Percentiles rank a stretch among this genome's conserved stretches.
These are phyloP conservation scores for Penicillium sp. DNA, from an alignment of 2,329 filamentous ascomycete genomes.

Conservation along the genomic window DNA sequence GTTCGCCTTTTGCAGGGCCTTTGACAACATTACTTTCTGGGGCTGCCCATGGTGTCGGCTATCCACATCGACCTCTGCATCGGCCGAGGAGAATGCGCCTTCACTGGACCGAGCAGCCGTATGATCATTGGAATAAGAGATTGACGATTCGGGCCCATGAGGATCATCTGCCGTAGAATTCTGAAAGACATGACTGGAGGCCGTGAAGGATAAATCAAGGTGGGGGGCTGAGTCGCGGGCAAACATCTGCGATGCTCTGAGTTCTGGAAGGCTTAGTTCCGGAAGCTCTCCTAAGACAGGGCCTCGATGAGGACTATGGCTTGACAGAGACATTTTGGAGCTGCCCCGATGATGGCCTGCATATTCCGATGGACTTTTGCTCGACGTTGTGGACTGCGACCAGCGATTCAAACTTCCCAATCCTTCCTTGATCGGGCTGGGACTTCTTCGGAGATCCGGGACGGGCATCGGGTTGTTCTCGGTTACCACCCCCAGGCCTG, in stretches of 20 bases:
- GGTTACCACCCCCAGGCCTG: conserved; percentile 15
- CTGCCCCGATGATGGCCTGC: conserved; percentile 21
- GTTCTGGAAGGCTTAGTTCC: conserved; percentile 16
- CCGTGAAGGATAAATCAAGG: conserved; percentile 25
- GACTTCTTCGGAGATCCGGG: conserved; percentile 12
- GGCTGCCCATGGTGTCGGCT: conserved; percentile 51
- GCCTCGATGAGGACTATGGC: conserved; percentile 15
- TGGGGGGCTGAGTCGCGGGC: conserved; percentile 11
- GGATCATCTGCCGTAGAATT: conserved; percentile 7
- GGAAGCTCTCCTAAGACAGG: conserved; percentile 12
- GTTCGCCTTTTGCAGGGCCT: conserved; percentile 89
- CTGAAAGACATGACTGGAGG: conserved; percentile 17
- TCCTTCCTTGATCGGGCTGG: conserved; percentile 39
- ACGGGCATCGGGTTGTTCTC: conserved; percentile 14
- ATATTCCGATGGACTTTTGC: conserved; percentile 31
- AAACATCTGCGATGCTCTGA: conserved; percentile 19
- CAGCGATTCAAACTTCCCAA: conserved; percentile 51
- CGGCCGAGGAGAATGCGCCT: conserved; percentile 22
- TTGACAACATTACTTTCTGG: conserved; percentile 95
- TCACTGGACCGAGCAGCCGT: conserved; percentile 22
- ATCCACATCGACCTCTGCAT: conserved; percentile 25
- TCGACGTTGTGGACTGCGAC: conserved; percentile 53
- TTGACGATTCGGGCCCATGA: conserved; percentile 2
- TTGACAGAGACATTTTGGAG: conserved; percentile 21
- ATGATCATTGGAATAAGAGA: conserved; percentile 13